These are phyloP conservation scores for Phymatotrichopsis omnivora DNA, from an alignment of 2,329 filamentous ascomycete species.

Conservation along the genomic window DNA sequence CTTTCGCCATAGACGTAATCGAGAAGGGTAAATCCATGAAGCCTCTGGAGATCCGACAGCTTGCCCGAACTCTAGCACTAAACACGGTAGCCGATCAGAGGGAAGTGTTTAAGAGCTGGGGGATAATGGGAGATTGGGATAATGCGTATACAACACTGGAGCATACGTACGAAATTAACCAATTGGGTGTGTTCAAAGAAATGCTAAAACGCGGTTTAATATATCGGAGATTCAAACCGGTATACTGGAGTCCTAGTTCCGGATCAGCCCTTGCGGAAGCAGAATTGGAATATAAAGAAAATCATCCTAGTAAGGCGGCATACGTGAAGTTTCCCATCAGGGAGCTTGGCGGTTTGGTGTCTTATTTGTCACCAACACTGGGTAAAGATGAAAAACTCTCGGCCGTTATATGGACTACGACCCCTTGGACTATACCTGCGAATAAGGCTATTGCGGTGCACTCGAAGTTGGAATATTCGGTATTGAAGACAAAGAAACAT, in stretches of 20 bases:
- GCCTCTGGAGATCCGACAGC: constrained; percentile 51
- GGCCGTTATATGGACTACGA: constrained; percentile 97
- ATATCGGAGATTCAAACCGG: constrained; percentile 68
- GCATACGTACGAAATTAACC: constrained; percentile 59
- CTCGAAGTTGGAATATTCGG: constrained; percentile 59
- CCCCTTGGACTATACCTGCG: constrained; percentile 91
- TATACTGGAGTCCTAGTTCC: constrained; percentile 78
- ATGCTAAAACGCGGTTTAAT: constrained; percentile 61
- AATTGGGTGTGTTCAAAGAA: constrained; percentile 63
- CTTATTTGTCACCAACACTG: no score
- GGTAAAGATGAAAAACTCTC: constrained; percentile 42
- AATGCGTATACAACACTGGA: constrained; percentile 72
- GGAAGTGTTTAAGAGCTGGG: constrained; percentile 61
- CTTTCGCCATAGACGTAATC: constrained; percentile 23
- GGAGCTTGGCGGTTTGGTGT: constrained; percentile 37
- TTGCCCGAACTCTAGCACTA: constrained; percentile 55
- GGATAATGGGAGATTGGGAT: constrained; percentile 73
- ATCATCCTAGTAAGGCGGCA: constrained; percentile 61
- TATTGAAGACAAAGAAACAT: constrained; percentile 49
- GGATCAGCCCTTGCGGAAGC: constrained; percentile 71
- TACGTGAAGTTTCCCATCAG: constrained; percentile 68
- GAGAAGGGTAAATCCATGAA: constrained; percentile 37
- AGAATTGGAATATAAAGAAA: constrained; percentile 72
- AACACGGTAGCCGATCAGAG: constrained; percentile 64
- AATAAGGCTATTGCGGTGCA: constrained; percentile 83